Percentiles rank a stretch among this genome's conserved stretches.
Evolutionary conservation across 2,329 filamentous ascomycete species (phyloP).

Genomic region (Pyricularia grisea): DNA sequence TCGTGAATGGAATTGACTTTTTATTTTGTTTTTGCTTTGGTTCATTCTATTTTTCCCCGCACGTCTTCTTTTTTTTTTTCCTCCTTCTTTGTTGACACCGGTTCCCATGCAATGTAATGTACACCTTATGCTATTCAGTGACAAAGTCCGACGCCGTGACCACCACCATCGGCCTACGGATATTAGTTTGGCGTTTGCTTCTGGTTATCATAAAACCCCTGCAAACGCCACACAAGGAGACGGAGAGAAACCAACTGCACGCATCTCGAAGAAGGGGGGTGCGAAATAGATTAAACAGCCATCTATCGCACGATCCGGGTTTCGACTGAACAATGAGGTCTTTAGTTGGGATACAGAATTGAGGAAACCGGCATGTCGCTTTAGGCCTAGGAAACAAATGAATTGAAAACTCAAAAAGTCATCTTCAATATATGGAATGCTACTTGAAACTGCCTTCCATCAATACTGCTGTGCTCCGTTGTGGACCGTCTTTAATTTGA

Average conservation of each 20-base stretch:
- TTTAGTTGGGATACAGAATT: not conserved
- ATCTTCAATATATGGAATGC: not conserved
- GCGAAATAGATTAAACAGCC: not conserved
- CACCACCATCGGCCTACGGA: not conserved
- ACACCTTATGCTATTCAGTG: no score
- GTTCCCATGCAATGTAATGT: not conserved
- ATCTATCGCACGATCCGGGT: not conserved
- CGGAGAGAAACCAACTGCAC: not conserved
- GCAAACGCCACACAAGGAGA: not conserved
- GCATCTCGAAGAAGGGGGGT: not conserved
- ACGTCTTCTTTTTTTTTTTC: not conserved
- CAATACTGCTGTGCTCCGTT: not conserved
- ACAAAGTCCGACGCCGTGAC: not conserved
- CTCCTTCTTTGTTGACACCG: no score
- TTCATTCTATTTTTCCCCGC: not conserved
- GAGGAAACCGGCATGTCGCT: not conserved
- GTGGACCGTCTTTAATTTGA: not conserved
- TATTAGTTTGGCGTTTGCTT: not conserved
- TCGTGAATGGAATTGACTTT: not conserved
- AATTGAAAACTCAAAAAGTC: not conserved
- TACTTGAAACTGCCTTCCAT: not conserved
- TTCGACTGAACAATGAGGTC: not conserved
- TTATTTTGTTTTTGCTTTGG: not conserved
- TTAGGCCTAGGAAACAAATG: not conserved
- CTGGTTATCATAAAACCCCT: not conserved